phyloP scores from a whole-genome alignment of 2,329 filamentous ascomycete species.

The Lachnellula suecica region DNA sequence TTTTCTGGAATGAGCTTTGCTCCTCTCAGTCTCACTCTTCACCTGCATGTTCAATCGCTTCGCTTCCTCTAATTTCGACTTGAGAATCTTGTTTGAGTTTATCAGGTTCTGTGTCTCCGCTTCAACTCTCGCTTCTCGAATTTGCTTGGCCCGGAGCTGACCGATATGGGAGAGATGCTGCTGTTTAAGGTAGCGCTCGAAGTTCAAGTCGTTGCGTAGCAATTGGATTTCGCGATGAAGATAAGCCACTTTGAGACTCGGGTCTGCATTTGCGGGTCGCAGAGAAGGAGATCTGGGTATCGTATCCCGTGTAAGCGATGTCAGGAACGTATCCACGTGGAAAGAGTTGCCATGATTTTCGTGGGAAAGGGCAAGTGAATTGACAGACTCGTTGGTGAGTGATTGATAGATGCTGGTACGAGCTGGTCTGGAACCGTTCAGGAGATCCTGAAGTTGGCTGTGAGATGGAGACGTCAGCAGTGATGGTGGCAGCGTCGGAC shows the following conservation, averaged over 20 bases:
- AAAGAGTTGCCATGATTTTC: conserved; percentile 20
- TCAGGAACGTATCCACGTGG: conserved; percentile 29
- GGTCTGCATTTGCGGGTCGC: conserved; percentile 27
- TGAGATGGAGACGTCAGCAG: conserved; percentile 47
- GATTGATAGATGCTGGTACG: conserved; percentile 56
- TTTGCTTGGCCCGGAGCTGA: conserved; percentile 70
- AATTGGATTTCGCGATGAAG: conserved; percentile 74
- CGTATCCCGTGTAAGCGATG: conserved; percentile 24
- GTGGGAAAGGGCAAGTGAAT: conserved; percentile 35
- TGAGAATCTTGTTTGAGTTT: conserved; percentile 72
- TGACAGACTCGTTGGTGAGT: conserved; percentile 56
- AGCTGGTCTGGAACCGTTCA: conserved; percentile 58
- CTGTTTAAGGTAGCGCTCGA: conserved; percentile 80
- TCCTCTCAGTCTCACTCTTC: conserved; percentile 70
- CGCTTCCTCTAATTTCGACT: conserved; percentile 70
- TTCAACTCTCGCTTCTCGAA: conserved; percentile 75
- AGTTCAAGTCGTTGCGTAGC: conserved; percentile 77
- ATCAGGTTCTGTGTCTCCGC: conserved; percentile 81
- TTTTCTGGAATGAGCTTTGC: conserved; percentile 72
- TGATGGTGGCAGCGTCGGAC: conserved; percentile 60
- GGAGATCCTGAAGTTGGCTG: conserved; percentile 58
- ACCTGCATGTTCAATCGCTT: conserved; percentile 69
- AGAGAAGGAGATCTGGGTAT: conserved; percentile 29
- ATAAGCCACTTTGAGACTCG: conserved; percentile 44
- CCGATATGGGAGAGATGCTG: conserved; percentile 82